phyloP scores from a whole-genome alignment of 495 filamentous ascomycete genomes.

The Hypoxylon intermedium region DNA sequence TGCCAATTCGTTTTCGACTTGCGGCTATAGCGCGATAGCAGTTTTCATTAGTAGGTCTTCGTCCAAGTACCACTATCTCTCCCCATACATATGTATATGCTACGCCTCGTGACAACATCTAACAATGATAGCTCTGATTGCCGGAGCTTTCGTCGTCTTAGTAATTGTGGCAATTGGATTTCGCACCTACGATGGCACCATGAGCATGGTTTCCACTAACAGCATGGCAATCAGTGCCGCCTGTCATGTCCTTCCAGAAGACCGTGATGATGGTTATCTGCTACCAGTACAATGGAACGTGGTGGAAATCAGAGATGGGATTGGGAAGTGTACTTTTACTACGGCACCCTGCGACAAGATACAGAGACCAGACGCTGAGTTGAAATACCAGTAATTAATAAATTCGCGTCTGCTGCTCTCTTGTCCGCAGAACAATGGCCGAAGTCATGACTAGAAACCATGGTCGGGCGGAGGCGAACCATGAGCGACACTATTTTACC shows the following conservation, averaged over 20 bases:
- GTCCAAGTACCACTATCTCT: background rate
- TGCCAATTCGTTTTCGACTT: conserved; percentile 26
- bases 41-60: conserved; percentile 36
- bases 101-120: too few relatives aligned
- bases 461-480: too few relatives aligned
- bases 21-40: conserved; percentile 43
- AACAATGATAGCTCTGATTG: conserved; percentile 1
- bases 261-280: conserved; percentile 15
- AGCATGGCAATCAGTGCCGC: conserved; percentile 33
- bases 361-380: background rate
- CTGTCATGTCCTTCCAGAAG: conserved; percentile 22
- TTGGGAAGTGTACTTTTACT: conserved; percentile 1
- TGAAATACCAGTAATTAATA: background rate
- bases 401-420: too few relatives aligned
- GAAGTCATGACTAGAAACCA: too few relatives aligned
- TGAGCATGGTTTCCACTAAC: conserved; percentile 32
- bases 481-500: too few relatives aligned
- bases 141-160: background rate
- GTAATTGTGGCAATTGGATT: conserved; percentile 14
- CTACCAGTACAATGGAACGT: conserved; percentile 18
- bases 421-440: too few relatives aligned
- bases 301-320: background rate
- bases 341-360: conserved; percentile 37
- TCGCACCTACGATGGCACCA: conserved; percentile 22
- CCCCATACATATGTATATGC: background rate